A percentile compares a stretch with the other conserved stretches of the same genome.
phyloP scores from a whole-genome alignment of 352 stramenopile species.

The Phytophthora pinifolia region DNA sequence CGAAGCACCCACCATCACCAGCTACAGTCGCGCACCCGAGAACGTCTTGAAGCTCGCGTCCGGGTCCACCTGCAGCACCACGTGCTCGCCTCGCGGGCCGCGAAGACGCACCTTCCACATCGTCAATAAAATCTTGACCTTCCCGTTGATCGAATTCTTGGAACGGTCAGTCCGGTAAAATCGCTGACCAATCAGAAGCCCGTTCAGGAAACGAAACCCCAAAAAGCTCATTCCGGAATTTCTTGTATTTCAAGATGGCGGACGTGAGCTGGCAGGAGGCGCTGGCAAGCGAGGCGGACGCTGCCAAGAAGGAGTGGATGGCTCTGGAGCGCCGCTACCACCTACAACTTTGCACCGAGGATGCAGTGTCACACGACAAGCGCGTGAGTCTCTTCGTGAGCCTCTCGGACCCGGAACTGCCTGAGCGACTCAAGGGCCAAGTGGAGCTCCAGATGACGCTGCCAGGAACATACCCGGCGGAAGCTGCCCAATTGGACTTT shows the following conservation, averaged over 20 bases:
- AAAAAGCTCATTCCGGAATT: constrained; percentile 14
- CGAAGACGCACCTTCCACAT: constrained; percentile 75
- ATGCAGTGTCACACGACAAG: constrained; percentile 18
- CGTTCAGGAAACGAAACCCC: too few relatives aligned
- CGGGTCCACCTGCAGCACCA: constrained; percentile 51
- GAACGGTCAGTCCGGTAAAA: constrained; percentile 12
- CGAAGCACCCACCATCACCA: not conserved
- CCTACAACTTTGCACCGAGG: constrained; percentile 26
- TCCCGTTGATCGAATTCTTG: constrained; percentile 18
- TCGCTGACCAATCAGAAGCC: not conserved
- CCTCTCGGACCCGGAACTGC: constrained; percentile 66
- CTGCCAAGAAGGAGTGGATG: constrained; percentile 58
- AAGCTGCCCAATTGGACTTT: constrained; percentile 53
- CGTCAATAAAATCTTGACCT: too few relatives aligned
- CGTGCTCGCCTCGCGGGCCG: constrained; percentile 54
- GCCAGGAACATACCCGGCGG: constrained; percentile 50
- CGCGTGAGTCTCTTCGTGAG: constrained; percentile 48
- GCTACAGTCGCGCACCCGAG: constrained; percentile 38
- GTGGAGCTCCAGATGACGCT: constrained; percentile 57
- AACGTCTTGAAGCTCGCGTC: constrained; percentile 43
- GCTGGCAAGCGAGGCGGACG: constrained; percentile 35
- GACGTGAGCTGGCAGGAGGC: constrained; percentile 29
- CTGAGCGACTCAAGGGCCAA: constrained; percentile 52
- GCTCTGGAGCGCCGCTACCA: constrained; percentile 69
- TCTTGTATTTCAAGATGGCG: constrained; percentile 10